Evolutionary conservation across 164 flowering plant species (phyloP).

Genomic region (Annona cherimola): DNA sequence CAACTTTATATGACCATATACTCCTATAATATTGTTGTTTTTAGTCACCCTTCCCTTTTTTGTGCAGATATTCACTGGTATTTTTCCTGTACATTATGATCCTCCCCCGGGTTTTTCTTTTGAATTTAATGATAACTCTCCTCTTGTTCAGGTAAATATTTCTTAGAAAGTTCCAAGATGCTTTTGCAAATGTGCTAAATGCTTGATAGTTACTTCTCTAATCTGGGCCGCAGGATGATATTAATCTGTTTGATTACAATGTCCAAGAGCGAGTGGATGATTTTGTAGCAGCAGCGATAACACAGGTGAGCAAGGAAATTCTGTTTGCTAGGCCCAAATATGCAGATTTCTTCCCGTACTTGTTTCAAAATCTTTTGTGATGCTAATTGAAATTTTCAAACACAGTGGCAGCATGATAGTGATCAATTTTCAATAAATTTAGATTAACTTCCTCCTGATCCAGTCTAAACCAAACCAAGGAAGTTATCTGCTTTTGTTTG

Average conservation of each 20-base stretch:
- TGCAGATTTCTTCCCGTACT: neutral
- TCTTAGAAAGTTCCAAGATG: neutral
- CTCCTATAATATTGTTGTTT: neutral
- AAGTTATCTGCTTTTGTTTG: too few species aligned
- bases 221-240: constrained; percentile 36
- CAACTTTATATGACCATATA: neutral
- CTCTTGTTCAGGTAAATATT: constrained; percentile 49
- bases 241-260: constrained; percentile 79
- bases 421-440: too few species aligned
- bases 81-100: constrained; percentile 55
- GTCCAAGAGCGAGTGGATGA: constrained; percentile 85
- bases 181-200: neutral
- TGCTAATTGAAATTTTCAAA: too few species aligned
- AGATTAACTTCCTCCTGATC: too few species aligned
- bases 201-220: neutral
- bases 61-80: constrained; percentile 60
- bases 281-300: constrained; percentile 80
- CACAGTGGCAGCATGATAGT: too few species aligned
- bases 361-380: too few species aligned
- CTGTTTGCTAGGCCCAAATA: neutral
- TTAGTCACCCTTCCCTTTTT: neutral
- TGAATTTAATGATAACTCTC: constrained; percentile 56
- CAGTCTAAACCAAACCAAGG: too few species aligned
- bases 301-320: constrained; percentile 45
- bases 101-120: constrained; percentile 55